These are phyloP conservation scores for Euptelea pleiosperma DNA, from an alignment of 164 flowering plant species.

Conservation along the genomic window DNA sequence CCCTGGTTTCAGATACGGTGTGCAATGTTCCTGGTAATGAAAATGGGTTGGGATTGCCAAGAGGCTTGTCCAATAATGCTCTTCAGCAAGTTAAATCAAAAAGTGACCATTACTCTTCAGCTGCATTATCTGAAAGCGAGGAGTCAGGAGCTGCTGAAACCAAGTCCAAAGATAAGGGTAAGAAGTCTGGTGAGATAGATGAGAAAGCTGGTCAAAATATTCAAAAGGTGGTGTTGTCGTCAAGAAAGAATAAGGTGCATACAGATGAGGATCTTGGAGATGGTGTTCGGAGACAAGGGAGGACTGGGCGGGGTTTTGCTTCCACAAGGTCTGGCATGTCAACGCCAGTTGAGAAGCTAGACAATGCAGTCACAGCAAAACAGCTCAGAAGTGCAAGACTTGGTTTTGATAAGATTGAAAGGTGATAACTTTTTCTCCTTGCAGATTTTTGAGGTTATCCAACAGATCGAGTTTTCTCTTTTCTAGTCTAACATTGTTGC, in stretches of 20 bases:
- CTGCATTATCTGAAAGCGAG: constrained; percentile 74
- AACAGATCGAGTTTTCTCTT: neutral
- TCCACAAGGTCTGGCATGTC: constrained; percentile 50
- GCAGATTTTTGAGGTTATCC: too few relatives aligned
- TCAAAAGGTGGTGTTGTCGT: constrained; percentile 45
- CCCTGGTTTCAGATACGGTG: constrained; percentile 36
- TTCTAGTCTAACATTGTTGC: too few relatives aligned
- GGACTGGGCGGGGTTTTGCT: constrained; percentile 56
- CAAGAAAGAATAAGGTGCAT: constrained; percentile 60
- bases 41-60: constrained; percentile 33
- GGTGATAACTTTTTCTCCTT: constrained; percentile 30
- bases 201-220: constrained; percentile 52
- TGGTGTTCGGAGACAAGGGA: constrained; percentile 64
- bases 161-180: constrained; percentile 52
- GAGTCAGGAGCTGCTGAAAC: constrained; percentile 63
- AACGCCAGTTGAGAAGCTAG: constrained; percentile 43
- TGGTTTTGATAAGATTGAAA: constrained; percentile 62
- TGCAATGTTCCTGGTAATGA: constrained; percentile 46
- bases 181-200: constrained; percentile 48
- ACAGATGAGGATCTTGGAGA: constrained; percentile 59
- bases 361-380: constrained; percentile 54
- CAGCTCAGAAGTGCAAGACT: constrained; percentile 62
- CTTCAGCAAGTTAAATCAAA: constrained; percentile 58
- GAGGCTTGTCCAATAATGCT: constrained; percentile 37
- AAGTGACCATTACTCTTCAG: constrained; percentile 46